Base-by-base conservation (phyloP, 441 rosid genomes). In the Macaranga tanarius region DNA sequence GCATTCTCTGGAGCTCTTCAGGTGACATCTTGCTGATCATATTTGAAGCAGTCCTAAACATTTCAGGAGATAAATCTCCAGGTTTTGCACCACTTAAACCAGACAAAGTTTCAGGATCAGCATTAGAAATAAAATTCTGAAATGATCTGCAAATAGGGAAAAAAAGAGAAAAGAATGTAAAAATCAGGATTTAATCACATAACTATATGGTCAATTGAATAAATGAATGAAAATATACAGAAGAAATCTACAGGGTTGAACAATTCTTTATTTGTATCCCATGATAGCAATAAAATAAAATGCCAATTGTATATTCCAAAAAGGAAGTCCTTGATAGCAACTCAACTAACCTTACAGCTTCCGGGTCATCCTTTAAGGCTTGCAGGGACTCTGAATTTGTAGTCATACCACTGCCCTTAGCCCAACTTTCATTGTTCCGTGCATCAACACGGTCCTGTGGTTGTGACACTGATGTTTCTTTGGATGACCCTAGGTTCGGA, bases 1-100 rank as follows among this genome's bases (percentile, higher is more conserved):
- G 83, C 95, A 92, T 89, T 70, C 79, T 92, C 61, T 92, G 89
- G 69, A 95, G 94, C 79, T 92, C 98, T 66, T 90, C 93, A 10
- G 93, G 90, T 17, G 98, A 80, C 97, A 95, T 91, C 79, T 90
- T 92, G 77, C 91, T 38, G 12, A 95, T 87, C 98, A 91, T 92
- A 75, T 76, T 84, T 10, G 98, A 87, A 22, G 95, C 97, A 48
- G 90, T 81, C 79, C 80, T 91, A 44, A 95, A 81, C 97, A 95
- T 90, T 76, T 88, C 92, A 17, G 97, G 90, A 66, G 95, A 78
- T 73, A 88, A 78, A 20, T 86, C 95, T 77, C 91, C 92, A 76
- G 82, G 86, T 83, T 83, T 89, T 72, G 89, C 89, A 65, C 90
- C 90, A 75, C 91, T 84, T 71, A 90, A 58, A 65, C 93, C 82